Percentiles rank a stretch among this genome's conserved stretches.
These are phyloP conservation scores for Novymonas esmeraldas DNA, from an alignment of 208 protist genomes.

Conservation along the genomic window DNA sequence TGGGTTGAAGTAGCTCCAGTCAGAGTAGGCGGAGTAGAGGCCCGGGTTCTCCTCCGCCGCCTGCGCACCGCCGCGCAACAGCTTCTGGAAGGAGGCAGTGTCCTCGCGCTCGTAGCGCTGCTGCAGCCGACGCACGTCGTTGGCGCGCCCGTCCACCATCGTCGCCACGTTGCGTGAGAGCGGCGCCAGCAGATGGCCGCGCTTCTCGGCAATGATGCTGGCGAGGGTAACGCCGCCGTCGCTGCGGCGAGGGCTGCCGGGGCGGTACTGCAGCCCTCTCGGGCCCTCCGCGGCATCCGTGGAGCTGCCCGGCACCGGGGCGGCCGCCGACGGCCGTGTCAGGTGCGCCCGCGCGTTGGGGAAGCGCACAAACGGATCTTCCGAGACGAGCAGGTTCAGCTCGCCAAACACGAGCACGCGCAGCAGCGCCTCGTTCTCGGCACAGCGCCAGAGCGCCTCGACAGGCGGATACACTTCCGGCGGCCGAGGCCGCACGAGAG, in stretches of 20 bases:
- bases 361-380: constrained; percentile 85
- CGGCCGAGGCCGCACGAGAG: constrained; percentile 23
- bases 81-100: constrained; percentile 60
- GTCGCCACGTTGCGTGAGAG: constrained; percentile 53
- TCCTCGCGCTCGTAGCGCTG: constrained; percentile 85
- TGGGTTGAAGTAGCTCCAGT: constrained; percentile 87
- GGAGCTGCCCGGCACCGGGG: constrained; percentile 15
- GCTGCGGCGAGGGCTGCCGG: constrained; percentile 16
- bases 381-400: constrained; percentile 83
- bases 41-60: constrained; percentile 57
- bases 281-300: constrained; percentile 1
- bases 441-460: constrained; percentile 73
- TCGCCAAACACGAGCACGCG: constrained; percentile 87
- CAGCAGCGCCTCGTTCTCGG: constrained; percentile 77
- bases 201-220: constrained; percentile 67
- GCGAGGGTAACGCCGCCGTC: constrained; percentile 54
- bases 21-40: constrained; percentile 65
- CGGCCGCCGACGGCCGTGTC: constrained; percentile 54
- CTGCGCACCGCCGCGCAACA: constrained; percentile 28
- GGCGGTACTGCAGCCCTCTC: constrained; percentile 13
- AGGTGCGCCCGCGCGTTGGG: constrained; percentile 69
- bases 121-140: constrained; percentile 76
- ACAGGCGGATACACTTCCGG: constrained; percentile 70
- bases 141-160: constrained; percentile 62
- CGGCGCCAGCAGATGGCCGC: constrained; percentile 66